Base-by-base conservation (phyloP, 2,329 filamentous ascomycete species). In the Myrmaecium sp. region DNA sequence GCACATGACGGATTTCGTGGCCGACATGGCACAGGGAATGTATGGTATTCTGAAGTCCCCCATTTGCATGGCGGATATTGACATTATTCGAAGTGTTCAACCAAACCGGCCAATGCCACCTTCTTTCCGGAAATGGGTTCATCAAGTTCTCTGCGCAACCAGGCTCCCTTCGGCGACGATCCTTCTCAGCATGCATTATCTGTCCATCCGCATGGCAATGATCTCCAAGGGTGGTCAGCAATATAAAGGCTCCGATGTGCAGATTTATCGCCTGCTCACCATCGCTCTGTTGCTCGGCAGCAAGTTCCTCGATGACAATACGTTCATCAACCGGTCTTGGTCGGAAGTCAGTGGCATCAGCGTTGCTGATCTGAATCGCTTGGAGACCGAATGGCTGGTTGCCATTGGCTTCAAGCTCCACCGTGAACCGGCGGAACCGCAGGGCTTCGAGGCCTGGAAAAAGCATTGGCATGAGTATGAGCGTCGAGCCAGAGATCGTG, bases 271-370 rank as follows among this genome's bases (percentile, higher is more conserved):
- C 33, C 75, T 91, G 58, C 65, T 93, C 36, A 92, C 83, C 5
- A 77, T 86, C 19, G 72, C 78, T 5, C 60, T 94, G 30, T 66
- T 94, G 27, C 64, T 94, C 28, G 84, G 82, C 33, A 92, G 82
- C 69, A 94, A 94, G 58, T 94, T 93, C 44, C 62, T 93, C 38
- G 84, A 94, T 44, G 84, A 93, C 62, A 93, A 93, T 56, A 94
- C 84, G 5, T 94, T 94, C 55, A 84, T 93, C 63, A 94, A 93
- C 57, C 77, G 81, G 29, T 93, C 84, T 1, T 94, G 84, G 84
- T 81, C 84, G 4, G 84, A 94, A 47, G 84, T 94, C 27, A 93
- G 82, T 53, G 81, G 80, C 34, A 92, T 94, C 38, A 64, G 74
- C 17, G 82, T 93, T 12, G 56, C 66, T 3, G 82, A 93, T 45